A percentile compares a stretch with the other conserved stretches of the same genome.
Evolutionary conservation across 805 yeast species (phyloP).

Genomic region (Priceomyces melissophilus): DNA sequence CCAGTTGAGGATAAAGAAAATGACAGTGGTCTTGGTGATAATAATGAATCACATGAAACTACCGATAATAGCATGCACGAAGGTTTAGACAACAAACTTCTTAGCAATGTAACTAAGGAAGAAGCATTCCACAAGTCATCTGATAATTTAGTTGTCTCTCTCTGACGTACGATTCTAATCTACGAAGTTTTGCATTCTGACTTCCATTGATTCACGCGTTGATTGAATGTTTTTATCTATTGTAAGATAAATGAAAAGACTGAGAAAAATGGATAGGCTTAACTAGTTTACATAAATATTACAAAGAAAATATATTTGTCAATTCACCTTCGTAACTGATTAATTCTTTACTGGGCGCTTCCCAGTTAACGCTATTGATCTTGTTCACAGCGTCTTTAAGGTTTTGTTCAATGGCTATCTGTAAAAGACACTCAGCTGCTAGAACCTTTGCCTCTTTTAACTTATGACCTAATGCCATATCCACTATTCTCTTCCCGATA

Average conservation of each 20-base stretch:
- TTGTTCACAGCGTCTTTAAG: background rate
- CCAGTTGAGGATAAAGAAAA: no score
- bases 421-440: slow-evolving; percentile 44
- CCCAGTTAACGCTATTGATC: slow-evolving; percentile 16
- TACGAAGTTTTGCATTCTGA: no score
- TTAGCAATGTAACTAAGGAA: slow-evolving; percentile 12
- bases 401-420: slow-evolving; percentile 24
- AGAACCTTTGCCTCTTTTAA: slow-evolving; percentile 27
- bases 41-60: no score
- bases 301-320: slow-evolving; percentile 6
- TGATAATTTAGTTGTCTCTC: slow-evolving; percentile 19
- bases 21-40: no score
- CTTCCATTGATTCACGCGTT: no score
- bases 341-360: slow-evolving; percentile 7
- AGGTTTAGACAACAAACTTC: slow-evolving; percentile 1
- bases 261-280: no score
- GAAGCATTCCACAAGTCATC: slow-evolving; percentile 24
- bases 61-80: no score
- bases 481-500: slow-evolving; percentile 16
- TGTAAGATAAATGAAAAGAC: no score
- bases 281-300: no score
- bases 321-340: slow-evolving; percentile 4
- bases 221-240: no score
- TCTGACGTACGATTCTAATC: background rate
- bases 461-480: slow-evolving; percentile 30